A percentile compares a stretch with the other conserved stretches of the same genome.
phyloP scores from a whole-genome alignment of 495 filamentous ascomycete genomes.

The Aspergillus hancockii region DNA sequence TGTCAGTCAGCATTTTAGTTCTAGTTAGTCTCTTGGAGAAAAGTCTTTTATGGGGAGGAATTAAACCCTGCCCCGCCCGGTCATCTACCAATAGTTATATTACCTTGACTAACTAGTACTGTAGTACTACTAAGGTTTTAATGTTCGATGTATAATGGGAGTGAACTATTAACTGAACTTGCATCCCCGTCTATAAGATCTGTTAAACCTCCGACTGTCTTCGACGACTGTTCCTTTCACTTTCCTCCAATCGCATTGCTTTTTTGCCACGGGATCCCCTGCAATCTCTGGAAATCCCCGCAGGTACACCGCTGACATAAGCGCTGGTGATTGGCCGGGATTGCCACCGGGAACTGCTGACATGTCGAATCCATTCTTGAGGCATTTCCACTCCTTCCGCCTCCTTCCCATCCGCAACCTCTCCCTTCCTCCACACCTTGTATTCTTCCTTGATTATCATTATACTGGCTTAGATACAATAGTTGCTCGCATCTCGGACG shows the following conservation, averaged over 20 bases:
- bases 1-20: neutral
- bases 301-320: slow-evolving; percentile 24
- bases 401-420: neutral
- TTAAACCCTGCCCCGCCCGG: neutral
- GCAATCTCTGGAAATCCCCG: slow-evolving; percentile 8
- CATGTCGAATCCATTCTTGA: slow-evolving; percentile 20
- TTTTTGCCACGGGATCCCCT: neutral
- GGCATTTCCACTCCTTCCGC: too few species aligned
- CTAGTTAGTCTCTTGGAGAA: neutral
- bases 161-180: neutral
- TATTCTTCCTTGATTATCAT: slow-evolving; percentile 17
- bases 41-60: neutral
- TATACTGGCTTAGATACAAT: slow-evolving; percentile 1
- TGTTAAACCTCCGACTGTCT: neutral
- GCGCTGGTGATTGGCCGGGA: slow-evolving; percentile 15
- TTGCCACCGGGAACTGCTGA: slow-evolving; percentile 14
- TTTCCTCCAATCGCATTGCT: neutral
- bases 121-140: too few species aligned
- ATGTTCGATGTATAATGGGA: neutral
- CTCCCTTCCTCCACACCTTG: slow-evolving; percentile 10
- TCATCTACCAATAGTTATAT: neutral
- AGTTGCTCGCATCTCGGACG: slow-evolving; percentile 3
- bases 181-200: too few species aligned
- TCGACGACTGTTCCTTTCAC: neutral
- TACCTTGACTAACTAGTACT: too few species aligned